Conservation (phyloP, 1,139 yeast genomes). For the Protomyces inundatus region DNA sequence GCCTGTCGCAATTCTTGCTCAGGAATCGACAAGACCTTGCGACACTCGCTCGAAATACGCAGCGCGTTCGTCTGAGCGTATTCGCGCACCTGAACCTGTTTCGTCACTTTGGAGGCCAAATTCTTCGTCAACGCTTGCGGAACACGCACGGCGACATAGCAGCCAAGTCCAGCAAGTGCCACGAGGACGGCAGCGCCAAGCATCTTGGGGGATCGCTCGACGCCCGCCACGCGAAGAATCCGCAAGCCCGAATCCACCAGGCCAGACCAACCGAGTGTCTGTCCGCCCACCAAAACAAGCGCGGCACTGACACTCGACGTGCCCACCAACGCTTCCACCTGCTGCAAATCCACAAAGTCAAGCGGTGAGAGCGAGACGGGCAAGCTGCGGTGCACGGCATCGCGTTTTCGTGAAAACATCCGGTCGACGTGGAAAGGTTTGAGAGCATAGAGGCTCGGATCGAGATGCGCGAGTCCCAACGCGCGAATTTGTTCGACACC, state of each 20-base stretch:
- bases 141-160: constrained; percentile 68
- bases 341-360: constrained; percentile 15
- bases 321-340: constrained; percentile 11
- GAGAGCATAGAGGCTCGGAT: constrained; percentile 1
- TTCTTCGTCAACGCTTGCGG: constrained; percentile 87
- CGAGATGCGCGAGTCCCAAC: constrained; percentile 14
- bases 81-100: constrained; percentile 59
- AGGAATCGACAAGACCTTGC: constrained; percentile 75
- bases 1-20: constrained; percentile 74
- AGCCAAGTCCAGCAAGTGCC: constrained; percentile 54
- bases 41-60: constrained; percentile 74
- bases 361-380: constrained; percentile 3
- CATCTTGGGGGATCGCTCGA: constrained; percentile 10
- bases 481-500: constrained; percentile 16
- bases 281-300: constrained; percentile 12
- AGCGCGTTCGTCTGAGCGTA: constrained; percentile 73
- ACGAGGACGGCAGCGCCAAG: constrained; percentile 45
- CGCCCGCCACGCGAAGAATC: constrained; percentile 1
- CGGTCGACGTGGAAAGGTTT: constrained; percentile 34
- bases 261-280: constrained; percentile 21
- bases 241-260: constrained; percentile 17
- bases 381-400: constrained; percentile 36
- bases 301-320: constrained; percentile 24
- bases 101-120: constrained; percentile 63
- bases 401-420: constrained; percentile 77